Evolutionary conservation across 768 basidiomycete genomes (phyloP), one percentile per base, ranked within the genome.

Genomic region (Panaeolus cyanescens): DNA sequence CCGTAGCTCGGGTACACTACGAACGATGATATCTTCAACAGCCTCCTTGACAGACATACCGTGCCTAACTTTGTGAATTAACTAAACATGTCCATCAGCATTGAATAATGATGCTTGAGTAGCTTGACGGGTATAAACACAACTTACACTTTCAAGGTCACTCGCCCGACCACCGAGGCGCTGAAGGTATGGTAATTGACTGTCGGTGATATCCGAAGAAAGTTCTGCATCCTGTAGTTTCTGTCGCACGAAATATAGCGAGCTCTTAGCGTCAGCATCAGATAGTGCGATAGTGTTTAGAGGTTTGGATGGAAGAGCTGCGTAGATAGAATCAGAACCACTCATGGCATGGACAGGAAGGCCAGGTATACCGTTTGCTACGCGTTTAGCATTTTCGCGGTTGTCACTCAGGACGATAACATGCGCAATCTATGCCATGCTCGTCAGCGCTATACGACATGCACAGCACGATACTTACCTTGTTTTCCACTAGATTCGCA

Each of bases 341-440:
- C 10, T 32, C 31, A 60, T 4, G 34, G 8, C 33, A 10, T 36
- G 9, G 2, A 40, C 10, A 30, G 30, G 42, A 50, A 40, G 33
- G 32, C 17, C 5, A 12, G 20, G 12, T 64, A 17, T 67, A 91
- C 93, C 90, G 80, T 90, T 91, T 0, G 93, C 87, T 6, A 99
- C 77, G n/a, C 84, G 80, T 70, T 94, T 97, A 1, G 87, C 80
- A 60, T 96, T 91, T 67, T 95, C 94, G 28, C 91, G 85, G 65
- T 94, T 95, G 70, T 99, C 93, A 66, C 93, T 93, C 42, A 95
- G 77, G 32, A 99, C 86, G 54, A 99, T 79, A 50, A 97, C 94
- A 73, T 99, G 96, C 0, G 96, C 96, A 59, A 93, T 79, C 92
- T 95, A 62, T 22, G 39, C 40, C 28, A 40, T n/a, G 37, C n/a